Percentiles rank a stretch among this genome's conserved stretches.
Evolutionary conservation across 108 stramenopile species (phyloP).

Genomic region (Licmophora abbreviata): DNA sequence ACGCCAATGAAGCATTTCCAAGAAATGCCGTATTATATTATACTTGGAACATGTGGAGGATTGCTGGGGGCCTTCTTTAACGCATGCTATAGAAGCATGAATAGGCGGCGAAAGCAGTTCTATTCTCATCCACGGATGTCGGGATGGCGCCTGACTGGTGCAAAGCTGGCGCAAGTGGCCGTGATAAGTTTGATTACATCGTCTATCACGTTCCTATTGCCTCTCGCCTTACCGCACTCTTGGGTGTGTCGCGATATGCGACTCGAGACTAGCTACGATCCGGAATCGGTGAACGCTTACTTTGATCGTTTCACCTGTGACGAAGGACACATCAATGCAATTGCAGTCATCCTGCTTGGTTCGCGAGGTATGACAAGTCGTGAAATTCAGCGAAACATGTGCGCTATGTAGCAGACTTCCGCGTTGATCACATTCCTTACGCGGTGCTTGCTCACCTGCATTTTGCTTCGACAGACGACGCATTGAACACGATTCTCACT

Average conservation of each 20-base stretch:
- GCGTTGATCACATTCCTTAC: no score
- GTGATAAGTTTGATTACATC: not conserved
- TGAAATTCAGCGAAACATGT: no score
- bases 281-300: conserved; percentile 2
- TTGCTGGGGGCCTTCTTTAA: conserved; percentile 30
- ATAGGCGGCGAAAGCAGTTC: not conserved
- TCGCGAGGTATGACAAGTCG: no score
- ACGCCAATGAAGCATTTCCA: conserved; percentile 5
- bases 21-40: conserved; percentile 18
- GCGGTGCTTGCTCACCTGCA: no score
- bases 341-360: not conserved
- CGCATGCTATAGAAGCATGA: not conserved
- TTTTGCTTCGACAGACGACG: not conserved
- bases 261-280: not conserved
- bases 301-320: conserved; percentile 13
- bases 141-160: no score
- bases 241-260: not conserved
- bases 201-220: not conserved
- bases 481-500: not conserved
- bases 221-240: not conserved
- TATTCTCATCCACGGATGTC: no score
- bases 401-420: no score
- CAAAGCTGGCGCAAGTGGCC: not conserved
- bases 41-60: conserved; percentile 19
- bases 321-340: not conserved